Conservation (phyloP, 179 eudicot species). For the Beta corolliflora region DNA sequence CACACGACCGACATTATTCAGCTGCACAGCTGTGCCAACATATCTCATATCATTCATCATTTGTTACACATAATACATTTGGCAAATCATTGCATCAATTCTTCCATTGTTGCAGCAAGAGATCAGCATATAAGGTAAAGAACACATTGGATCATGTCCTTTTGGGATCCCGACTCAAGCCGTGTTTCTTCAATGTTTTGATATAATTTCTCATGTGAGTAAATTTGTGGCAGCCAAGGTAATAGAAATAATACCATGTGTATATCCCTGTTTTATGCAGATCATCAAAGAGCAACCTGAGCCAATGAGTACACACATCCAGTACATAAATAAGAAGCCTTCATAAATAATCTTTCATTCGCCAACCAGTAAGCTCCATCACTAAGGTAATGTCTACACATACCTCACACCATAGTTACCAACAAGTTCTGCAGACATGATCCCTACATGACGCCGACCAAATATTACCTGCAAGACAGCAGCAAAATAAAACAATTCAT, state of each 20-base stretch:
- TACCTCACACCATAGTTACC: slow-evolving; percentile 99
- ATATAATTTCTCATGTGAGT: slow-evolving; percentile 80
- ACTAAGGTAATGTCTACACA: not conserved
- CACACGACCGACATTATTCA: too few species aligned
- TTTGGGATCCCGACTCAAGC: slow-evolving; percentile 80
- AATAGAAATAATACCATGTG: slow-evolving; percentile 82
- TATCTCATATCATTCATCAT: too few species aligned
- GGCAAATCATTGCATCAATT: too few species aligned
- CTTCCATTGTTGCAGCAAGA: not conserved
- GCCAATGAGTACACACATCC: slow-evolving; percentile 5
- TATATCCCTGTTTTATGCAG: slow-evolving; percentile 96
- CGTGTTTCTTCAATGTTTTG: slow-evolving; percentile 67
- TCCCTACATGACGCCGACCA: slow-evolving; percentile 89
- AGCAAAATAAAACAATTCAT: not conserved
- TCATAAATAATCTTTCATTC: not conserved
- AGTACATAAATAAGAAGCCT: not conserved
- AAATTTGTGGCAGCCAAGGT: slow-evolving; percentile 91
- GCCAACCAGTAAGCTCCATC: not conserved
- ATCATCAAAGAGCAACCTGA: slow-evolving; percentile 88
- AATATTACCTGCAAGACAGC: slow-evolving; percentile 59
- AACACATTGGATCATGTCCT: slow-evolving; percentile 44
- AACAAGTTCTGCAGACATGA: slow-evolving; percentile 96
- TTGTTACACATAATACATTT: too few species aligned
- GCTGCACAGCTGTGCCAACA: too few species aligned
- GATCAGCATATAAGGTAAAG: not conserved